Conservation (phyloP, 257 asterid species). For the Solanum boliviense region DNA sequence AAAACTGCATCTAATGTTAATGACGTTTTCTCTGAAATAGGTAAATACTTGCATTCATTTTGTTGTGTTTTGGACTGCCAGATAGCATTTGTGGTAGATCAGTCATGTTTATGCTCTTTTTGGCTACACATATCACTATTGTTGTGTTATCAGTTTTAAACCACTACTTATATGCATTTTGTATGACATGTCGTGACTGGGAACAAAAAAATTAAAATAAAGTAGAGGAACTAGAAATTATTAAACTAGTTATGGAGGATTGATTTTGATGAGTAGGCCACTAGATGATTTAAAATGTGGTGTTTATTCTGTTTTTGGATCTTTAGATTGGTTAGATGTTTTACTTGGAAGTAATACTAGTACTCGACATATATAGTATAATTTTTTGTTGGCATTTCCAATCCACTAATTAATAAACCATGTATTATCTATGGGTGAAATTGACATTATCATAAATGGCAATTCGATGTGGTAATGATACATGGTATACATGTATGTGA, state of each 20-base stretch:
- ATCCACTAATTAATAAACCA: neutral
- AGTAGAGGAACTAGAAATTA: neutral
- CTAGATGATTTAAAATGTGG: neutral
- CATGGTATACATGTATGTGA: neutral
- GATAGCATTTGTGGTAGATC: neutral
- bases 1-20: constrained; percentile 61
- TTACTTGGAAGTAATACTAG: neutral
- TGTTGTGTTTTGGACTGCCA: neutral
- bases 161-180: neutral
- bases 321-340: neutral
- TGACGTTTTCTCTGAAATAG: constrained; percentile 35
- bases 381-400: neutral
- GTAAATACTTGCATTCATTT: constrained; percentile 12
- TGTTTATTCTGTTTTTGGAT: neutral
- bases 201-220: neutral
- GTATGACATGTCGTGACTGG: neutral
- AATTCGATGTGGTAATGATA: neutral
- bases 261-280: neutral
- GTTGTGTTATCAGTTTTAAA: neutral
- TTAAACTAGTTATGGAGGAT: neutral
- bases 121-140: neutral
- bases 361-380: neutral
- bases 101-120: neutral
- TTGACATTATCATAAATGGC: neutral
- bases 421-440: neutral